Base-by-base conservation (phyloP, 805 yeast species). In the Monosporozyma aerobia region DNA sequence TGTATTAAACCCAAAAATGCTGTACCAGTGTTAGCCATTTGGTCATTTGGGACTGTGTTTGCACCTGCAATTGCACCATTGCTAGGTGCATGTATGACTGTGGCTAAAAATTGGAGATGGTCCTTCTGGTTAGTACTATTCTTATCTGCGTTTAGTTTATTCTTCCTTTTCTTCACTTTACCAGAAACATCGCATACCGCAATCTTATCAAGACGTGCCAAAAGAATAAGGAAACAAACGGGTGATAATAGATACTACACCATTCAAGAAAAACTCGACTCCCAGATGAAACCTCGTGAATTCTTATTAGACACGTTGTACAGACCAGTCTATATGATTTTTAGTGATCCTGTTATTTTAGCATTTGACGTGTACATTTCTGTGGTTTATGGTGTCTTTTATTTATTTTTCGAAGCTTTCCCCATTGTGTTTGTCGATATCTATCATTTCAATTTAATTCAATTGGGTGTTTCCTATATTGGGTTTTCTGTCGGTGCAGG, bases 1-100 rank as follows among this genome's bases (percentile, higher is more conserved):
- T 73, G 29, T 9, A 65, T 80, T 14, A 25, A 14, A 14, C 32
- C 14, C 13, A 33, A 44, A 5, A 44, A 44, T 9, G 25, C 32
- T 16, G 33, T 30, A 25, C 14, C 19, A 1, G 14, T 27, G 8
- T 44, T 44, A 13, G 39, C 39, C n/a, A 13, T 35, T 5, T 35
- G 39, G 39, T 35, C 39, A 3, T 35, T 35, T 7, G 39, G 39
- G 13, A 35, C 39, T 13, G 39, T 35, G 16, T 35, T 35, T 5
- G 39, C 39, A 13, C 39, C 39, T 13, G 39, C 14, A 5, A 35
- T 16, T 13, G 39, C 39, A 5, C 39, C 39, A 35, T 35, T 35
- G 14, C 7, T 35, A 35, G 39, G 39, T 35, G 39, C 39, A 13
- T 35, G 39, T 16, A 35, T 13, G 39, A 35, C 39, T 35, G n/a